Evolutionary conservation across 345 rosid species (phyloP).

Genomic region (Eucalyptus microcorys): DNA sequence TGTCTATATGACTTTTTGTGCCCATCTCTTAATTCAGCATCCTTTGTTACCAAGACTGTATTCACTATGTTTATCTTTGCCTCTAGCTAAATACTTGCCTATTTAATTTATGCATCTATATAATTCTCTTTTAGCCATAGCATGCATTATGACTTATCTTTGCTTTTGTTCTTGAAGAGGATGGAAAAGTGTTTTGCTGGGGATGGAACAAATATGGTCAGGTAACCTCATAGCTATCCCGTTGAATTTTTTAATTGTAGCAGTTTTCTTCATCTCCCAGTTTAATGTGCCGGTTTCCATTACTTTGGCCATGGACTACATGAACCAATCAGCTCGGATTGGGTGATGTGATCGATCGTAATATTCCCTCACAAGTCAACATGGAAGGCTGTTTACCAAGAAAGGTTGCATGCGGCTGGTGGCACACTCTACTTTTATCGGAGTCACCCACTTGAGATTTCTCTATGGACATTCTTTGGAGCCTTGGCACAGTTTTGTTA

Average conservation of each 20-base stretch:
- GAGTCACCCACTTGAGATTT: conserved; percentile 37
- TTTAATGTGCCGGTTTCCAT: background rate
- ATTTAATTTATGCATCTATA: background rate
- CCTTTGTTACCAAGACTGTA: background rate
- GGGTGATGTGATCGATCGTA: conserved; percentile 85
- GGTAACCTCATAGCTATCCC: conserved; percentile 23
- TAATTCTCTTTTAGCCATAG: background rate
- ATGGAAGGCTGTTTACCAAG: conserved; percentile 49
- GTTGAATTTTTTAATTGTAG: background rate
- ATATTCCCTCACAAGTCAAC: conserved; percentile 56
- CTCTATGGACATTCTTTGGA: background rate
- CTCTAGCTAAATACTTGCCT: background rate
- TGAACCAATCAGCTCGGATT: conserved; percentile 64
- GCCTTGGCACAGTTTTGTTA: conserved; percentile 47
- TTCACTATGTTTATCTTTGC: background rate
- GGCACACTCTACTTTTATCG: conserved; percentile 91
- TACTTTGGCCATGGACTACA: background rate
- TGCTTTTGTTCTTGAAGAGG: conserved; percentile 39
- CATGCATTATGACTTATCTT: background rate
- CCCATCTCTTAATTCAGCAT: background rate
- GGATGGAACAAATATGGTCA: conserved; percentile 99
- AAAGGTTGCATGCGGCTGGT: conserved; percentile 90
- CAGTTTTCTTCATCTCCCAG: background rate
- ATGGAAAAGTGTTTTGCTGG: conserved; percentile 78
- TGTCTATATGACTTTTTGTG: background rate